Percentiles rank a stretch among this genome's conserved stretches.
phyloP scores from a whole-genome alignment of 805 yeast genomes.

The Candida insectalens region DNA sequence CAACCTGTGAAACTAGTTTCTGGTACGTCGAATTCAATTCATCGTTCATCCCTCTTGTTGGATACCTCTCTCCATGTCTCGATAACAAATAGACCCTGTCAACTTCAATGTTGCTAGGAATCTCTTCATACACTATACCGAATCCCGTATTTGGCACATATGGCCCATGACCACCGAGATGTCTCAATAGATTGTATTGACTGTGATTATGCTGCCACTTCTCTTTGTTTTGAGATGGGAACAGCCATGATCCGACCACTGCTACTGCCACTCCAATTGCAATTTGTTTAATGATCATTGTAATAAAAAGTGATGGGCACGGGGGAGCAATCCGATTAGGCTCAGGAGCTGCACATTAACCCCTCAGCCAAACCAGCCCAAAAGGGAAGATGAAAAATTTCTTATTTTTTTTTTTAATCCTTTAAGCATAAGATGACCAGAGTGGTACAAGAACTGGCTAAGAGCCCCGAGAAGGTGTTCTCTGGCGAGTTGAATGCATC shows the following conservation, averaged over 20 bases:
- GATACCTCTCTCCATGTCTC: constrained; percentile 77
- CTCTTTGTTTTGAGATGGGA: constrained; percentile 2
- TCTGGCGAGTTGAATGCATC: not conserved
- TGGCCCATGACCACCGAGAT: constrained; percentile 44
- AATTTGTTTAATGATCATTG: no score
- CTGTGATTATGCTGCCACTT: constrained; percentile 24
- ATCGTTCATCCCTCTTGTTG: constrained; percentile 32
- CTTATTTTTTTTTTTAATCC: no score
- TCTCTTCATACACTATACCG: constrained; percentile 35
- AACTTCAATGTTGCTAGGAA: constrained; percentile 28
- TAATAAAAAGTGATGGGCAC: no score
- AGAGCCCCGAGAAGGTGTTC: constrained; percentile 1
- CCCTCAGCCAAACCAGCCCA: no score
- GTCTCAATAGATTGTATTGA: constrained; percentile 39
- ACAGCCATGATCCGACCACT: not conserved
- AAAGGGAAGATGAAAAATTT: no score
- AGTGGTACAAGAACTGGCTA: not conserved
- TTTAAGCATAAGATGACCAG: no score
- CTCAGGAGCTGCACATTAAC: no score
- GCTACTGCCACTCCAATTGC: no score
- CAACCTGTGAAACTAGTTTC: constrained; percentile 27
- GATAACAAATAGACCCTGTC: constrained; percentile 63
- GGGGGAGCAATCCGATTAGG: no score
- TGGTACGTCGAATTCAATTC: constrained; percentile 17
- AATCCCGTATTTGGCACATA: constrained; percentile 40